Base-by-base conservation (phyloP, 345 rosid species). In the Xanthoceras sorbifolium region DNA sequence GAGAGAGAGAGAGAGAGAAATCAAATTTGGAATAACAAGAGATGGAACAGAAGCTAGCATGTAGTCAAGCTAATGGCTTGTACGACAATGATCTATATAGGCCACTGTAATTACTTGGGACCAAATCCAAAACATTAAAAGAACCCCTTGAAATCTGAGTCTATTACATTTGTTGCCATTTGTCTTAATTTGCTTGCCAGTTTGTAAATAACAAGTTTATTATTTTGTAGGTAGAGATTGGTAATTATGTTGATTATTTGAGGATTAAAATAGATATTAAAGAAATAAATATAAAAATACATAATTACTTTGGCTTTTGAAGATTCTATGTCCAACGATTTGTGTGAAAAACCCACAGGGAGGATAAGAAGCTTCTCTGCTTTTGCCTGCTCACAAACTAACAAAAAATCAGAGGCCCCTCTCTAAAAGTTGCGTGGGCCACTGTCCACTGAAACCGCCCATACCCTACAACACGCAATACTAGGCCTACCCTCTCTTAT, bases 341-440 rank as follows among this genome's bases (percentile, higher is more conserved):
- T 59, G 89, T 86, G 85, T 84, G 92, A 89, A 88, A n/a, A 81
- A 79, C 89, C 76, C 78, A 63, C 63, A 50, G 14, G 76, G 60
- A 78, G 80, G 89, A 85, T 72, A 82, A 86, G 87, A 84, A 82
- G 90, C 85, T 87, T 87, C 88, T 71, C 87, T 83, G 84, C 89
- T 82, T 80, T 85, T 77, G 89, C 85, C 88, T 81, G 87, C 82
- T 81, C 80, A 68, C 69, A 86, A 77, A 87, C 84, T 77, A 80
- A 72, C 87, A 84, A 82, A 82, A n/a, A 73, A 76, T 60, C 73
- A 77, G 70, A 74, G 78, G 22, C 68, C 82, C 82, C 73, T 31
- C 72, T 32, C 77, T 52, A 78, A 76, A 83, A 79, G 74, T 75
- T 61, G 44, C 20, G 83, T 74, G 84, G 81, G 78, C 82, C 89